Conservation (phyloP, 345 rosid genomes). For the Lepidium didymum region DNA sequence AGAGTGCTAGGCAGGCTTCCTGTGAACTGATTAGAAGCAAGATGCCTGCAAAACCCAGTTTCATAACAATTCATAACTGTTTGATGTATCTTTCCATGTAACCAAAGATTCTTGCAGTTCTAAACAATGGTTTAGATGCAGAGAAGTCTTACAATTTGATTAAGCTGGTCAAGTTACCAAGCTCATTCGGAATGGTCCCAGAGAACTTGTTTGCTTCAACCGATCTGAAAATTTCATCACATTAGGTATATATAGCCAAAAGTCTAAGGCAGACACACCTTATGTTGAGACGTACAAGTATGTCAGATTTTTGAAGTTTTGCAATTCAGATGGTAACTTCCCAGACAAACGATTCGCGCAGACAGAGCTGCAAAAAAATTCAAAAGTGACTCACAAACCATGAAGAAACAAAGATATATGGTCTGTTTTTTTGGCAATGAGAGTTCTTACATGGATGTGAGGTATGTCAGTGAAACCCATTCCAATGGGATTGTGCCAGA, state of each 20-base stretch:
- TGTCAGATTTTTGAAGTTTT: conserved; percentile 36
- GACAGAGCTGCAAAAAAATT: conserved; percentile 25
- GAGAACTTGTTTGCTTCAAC: conserved; percentile 49
- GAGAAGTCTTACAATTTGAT: conserved; percentile 28
- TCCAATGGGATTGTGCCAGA: conserved; percentile 42
- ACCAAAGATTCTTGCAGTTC: not conserved
- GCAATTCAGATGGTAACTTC: conserved; percentile 35
- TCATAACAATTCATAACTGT: not conserved
- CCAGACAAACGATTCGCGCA: conserved; percentile 44
- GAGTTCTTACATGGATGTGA: conserved; percentile 25
- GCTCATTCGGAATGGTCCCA: conserved; percentile 40
- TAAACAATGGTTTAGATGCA: not conserved
- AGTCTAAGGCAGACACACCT: too few relatives aligned
- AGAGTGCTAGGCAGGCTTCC: conserved; percentile 35
- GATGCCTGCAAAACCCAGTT: conserved; percentile 21
- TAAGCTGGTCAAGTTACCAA: conserved; percentile 41
- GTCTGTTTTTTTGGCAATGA: too few relatives aligned
- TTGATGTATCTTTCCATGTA: not conserved
- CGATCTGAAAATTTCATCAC: conserved; percentile 23
- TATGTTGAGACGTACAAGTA: conserved; percentile 29
- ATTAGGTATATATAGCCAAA: not conserved
- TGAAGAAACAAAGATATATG: not conserved
- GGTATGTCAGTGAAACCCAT: conserved; percentile 38
- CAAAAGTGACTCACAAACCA: not conserved
- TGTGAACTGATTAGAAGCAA: conserved; percentile 33